These are phyloP conservation scores for Xylaria sp. DNA, from an alignment of 2,329 filamentous ascomycete genomes.

Conservation along the genomic window DNA sequence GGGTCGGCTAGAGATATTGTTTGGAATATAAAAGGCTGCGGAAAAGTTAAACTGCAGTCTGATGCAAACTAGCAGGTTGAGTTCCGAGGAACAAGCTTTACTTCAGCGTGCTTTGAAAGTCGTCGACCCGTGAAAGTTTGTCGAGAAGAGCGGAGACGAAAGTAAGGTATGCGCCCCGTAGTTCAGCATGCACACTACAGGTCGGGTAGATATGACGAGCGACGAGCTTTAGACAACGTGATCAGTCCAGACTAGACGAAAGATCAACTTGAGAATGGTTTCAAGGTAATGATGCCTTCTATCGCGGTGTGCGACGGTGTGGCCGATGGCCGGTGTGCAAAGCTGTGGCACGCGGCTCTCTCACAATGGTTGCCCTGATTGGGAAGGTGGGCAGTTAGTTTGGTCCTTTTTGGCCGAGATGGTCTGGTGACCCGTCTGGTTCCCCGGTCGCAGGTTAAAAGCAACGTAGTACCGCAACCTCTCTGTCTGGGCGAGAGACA, in stretches of 20 bases:
- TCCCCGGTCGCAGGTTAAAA: conserved; percentile 33
- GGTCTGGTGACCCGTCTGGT: conserved; percentile 45
- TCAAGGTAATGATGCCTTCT: conserved; percentile 24
- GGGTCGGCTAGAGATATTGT: background rate
- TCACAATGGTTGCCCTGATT: conserved; percentile 48
- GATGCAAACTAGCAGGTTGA: conserved; percentile 4
- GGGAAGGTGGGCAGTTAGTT: conserved; percentile 47
- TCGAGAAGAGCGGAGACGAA: conserved; percentile 9
- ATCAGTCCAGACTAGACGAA: conserved; percentile 36
- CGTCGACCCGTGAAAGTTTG: conserved; percentile 20
- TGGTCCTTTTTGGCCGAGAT: conserved; percentile 41
- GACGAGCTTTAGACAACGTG: conserved; percentile 38
- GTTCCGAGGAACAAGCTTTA: conserved; percentile 18
- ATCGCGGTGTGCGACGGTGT: conserved; percentile 23
- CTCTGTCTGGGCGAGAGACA: conserved; percentile 33
- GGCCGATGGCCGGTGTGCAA: conserved; percentile 8
- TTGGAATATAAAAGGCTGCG: background rate
- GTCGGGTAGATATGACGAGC: conserved; percentile 33
- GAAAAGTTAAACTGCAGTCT: background rate
- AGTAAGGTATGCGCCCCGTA: conserved; percentile 23
- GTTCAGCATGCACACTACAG: conserved; percentile 27
- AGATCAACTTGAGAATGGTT: conserved; percentile 21
- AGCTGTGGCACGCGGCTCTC: conserved; percentile 37
- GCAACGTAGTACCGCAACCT: conserved; percentile 44
- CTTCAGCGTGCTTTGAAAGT: conserved; percentile 8